Base-by-base conservation (phyloP, 805 yeast genomes). In the Candida pseudoglaebosa region DNA sequence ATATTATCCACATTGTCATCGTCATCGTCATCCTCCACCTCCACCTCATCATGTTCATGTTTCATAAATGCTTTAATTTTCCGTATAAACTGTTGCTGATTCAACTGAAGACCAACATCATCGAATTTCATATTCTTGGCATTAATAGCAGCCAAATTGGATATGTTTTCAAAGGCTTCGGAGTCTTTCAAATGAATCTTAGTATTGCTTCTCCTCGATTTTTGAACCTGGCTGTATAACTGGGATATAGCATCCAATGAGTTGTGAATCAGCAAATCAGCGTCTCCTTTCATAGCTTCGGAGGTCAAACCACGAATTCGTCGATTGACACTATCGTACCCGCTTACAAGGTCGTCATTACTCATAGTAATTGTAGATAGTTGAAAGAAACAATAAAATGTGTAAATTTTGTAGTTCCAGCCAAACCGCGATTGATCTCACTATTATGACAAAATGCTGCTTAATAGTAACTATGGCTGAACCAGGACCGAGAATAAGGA, bases 61-160 rank as follows among this genome's bases (percentile, higher is more conserved):
- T 24, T 21, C 32, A 24, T 20, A 50, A 59, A 73, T 9, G 48
- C 48, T 40, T 61, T 70, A 22, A 69, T 42, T 17, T 63, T 59
- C 18, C 56, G 48, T 5, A 70, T 43, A 40, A 81, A 74, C 19
- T 76, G 79, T 4, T 69, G 64, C 18, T 74, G 54, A 44, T 69
- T 69, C 4, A 84, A 50, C 1, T 74, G 57, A n/a, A 70, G 65
- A 8, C 75, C 79, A 3, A 73, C 63, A 35, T 73, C 72, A 3
- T 82, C 87, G 36, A 82, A 60, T 38, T 75, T 75, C 46, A 82
- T 49, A 56, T 78, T 80, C 36, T 77, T 67, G 2, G 84, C 78
- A 32, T 84, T 83, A 16, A 79, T 60, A 28, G 81, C 78, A 9
- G 87, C 81, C 49, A 82, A 70, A 41, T 73, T 74, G 26, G 85